Evolutionary conservation across 2,329 filamentous ascomycete genomes (phyloP), one percentile per base, ranked within the genome.

Genomic region (Claviceps paspali): DNA sequence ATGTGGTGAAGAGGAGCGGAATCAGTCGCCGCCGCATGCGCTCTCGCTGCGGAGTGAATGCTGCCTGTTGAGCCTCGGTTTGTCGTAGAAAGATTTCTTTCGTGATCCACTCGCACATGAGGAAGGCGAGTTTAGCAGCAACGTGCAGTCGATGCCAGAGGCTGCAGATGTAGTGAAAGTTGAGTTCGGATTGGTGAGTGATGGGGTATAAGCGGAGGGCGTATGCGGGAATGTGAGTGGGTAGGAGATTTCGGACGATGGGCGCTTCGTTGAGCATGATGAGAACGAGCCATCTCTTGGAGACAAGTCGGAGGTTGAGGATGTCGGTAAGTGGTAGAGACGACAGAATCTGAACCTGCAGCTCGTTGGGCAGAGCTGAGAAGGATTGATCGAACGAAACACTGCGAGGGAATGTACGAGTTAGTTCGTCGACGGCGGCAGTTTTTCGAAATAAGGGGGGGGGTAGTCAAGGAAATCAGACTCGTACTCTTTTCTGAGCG

Each of bases 61-160:
- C 71, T 15, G 54, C 51, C 40, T 62, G 64, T 49, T 75, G 66
- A 4, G 63, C 54, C 41, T 71, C 69, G 0, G 71, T 73, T 14
- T 63, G 69, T 36, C 70, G 61, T 12, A 78, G 51, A 44, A 79
- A 79, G 10, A 79, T 74, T 42, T 79, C 75, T 45, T 76, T 76
- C 3, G 70, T 74, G 11, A 76, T 72, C 65, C 74, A 73, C 45
- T 76, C 69, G 44, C 72, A 73, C 54, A 79, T 78, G 36, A 75
- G 56, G 40, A 65, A 67, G 0, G 75, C 67, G 11, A 79, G 53
- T 52, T 79, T 79, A 8, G 71, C 66, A 10, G 75, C 70, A 19
- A 79, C 73, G 47, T 79, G 73, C 2, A 79, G 54, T 14, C 75
- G 67, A 50, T 79, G 74, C 75, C 75, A 79, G 46, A 79, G 58